Conservation (phyloP, 768 basidiomycete species). For the Kwoniella dendrophila region DNA sequence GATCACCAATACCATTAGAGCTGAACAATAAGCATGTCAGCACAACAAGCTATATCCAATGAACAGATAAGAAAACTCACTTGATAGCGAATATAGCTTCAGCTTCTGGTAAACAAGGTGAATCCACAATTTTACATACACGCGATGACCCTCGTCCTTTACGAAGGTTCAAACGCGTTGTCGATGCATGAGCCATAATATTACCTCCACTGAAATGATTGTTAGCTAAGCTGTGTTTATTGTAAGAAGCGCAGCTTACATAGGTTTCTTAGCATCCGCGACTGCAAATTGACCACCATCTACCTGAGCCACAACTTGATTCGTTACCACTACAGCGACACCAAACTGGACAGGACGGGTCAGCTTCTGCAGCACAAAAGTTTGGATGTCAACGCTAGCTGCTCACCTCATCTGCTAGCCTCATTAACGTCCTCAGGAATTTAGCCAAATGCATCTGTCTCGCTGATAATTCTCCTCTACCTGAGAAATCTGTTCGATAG, state of each 20-base stretch:
- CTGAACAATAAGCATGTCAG: slow-evolving; percentile 55
- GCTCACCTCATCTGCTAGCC: slow-evolving; percentile 91
- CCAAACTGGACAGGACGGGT: slow-evolving; percentile 79
- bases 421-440: slow-evolving; percentile 87
- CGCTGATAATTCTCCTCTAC: slow-evolving; percentile 91
- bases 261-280: slow-evolving; percentile 93
- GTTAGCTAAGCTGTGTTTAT: slow-evolving; percentile 17
- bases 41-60: background rate
- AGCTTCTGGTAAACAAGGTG: slow-evolving; percentile 93
- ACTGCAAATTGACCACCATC: slow-evolving; percentile 89
- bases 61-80: slow-evolving; percentile 38
- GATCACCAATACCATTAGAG: slow-evolving; percentile 86
- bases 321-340: slow-evolving; percentile 94
- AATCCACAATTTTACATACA: slow-evolving; percentile 96
- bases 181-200: slow-evolving; percentile 98
- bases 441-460: slow-evolving; percentile 95
- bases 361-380: slow-evolving; percentile 9
- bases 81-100: slow-evolving; percentile 91
- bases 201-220: slow-evolving; percentile 69
- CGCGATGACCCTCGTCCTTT: slow-evolving; percentile 90
- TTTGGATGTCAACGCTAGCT: background rate
- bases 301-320: slow-evolving; percentile 99
- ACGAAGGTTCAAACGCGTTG: slow-evolving; percentile 88
- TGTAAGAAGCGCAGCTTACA: slow-evolving; percentile 54
- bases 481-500: slow-evolving; percentile 93